Evolutionary conservation across 768 basidiomycete species (phyloP), one percentile per base, ranked within the genome.

Genomic region (Tricholoma hemisulphureum): DNA sequence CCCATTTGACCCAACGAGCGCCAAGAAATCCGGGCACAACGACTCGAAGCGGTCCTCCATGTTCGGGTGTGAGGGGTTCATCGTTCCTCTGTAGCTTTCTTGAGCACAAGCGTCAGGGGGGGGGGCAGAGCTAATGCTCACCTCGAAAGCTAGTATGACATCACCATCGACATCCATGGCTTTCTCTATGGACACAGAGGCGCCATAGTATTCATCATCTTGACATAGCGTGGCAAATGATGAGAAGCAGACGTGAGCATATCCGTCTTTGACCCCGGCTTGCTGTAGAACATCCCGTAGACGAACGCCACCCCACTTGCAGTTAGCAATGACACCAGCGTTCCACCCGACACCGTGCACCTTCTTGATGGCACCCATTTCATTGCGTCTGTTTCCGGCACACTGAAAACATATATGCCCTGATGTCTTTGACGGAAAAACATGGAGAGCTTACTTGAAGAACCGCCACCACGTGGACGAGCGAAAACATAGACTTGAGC

Each of bases 1-100:
- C 74, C 88, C 88, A 90, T 74, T 90, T 89, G 7, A 88, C 86
- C 85, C 87, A 88, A 10, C 88, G 81, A 28, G 85, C 88, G 6
- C 88, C 88, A 14, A 83, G 75, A 62, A 79, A 81, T 3, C 88
- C 88, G 0, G 88, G 88, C 1, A 84, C 84, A 37, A 89, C 80
- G 7, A 86, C 69, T n/a, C 88, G 83, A 23, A 90, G 62, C 3
- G 87, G 87, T 5, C 79, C 86, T 1, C 88, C 88, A 48, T 85
- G 86, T 55, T 84, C 82, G 1, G 86, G 72, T 13, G 79, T 76
- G 16, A 89, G 71, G 0, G 79, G 73, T 57, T 82, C 79, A 28
- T 75, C 80, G 56, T 89, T 89, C 87, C 89, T 89, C 86, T 86
- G 56, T 11, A n/a, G 21, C 29, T 26, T 29, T 20, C 24, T n/a